Conservation (phyloP, 148 eudicot genomes). For the Rhododendron molle region DNA sequence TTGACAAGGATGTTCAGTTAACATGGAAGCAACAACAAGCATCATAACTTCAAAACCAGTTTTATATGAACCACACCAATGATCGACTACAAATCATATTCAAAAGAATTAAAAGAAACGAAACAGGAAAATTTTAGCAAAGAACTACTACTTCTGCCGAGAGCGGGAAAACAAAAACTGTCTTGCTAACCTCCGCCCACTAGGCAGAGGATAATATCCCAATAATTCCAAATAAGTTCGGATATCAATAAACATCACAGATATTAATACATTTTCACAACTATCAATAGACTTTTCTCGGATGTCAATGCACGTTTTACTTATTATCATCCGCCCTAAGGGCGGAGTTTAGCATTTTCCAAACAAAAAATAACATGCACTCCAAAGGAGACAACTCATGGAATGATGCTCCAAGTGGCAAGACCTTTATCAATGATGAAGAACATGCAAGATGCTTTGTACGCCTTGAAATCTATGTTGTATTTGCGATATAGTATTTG, state of each 20-base stretch:
- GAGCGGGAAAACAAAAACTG: background rate
- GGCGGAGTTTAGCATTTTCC: too few species aligned
- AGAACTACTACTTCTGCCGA: background rate
- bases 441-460: background rate
- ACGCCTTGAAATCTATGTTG: background rate
- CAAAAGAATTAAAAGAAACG: background rate
- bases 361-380: background rate
- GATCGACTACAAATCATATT: background rate
- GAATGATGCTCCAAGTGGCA: background rate
- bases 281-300: too few species aligned
- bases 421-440: background rate
- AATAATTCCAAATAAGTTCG: too few species aligned
- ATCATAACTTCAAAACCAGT: constrained; percentile 1
- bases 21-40: constrained; percentile 1
- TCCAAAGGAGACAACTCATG: background rate
- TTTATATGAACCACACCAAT: background rate
- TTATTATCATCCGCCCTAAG: too few species aligned
- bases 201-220: too few species aligned
- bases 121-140: background rate
- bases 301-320: too few species aligned
- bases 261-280: too few species aligned
- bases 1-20: constrained; percentile 11
- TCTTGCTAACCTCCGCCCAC: too few species aligned
- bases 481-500: background rate
- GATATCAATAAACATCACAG: too few species aligned